Percentiles rank a stretch among this genome's conserved stretches.
Evolutionary conservation across 2,329 filamentous ascomycete genomes (phyloP).

Genomic region (Sclerotiophoma versabilis): DNA sequence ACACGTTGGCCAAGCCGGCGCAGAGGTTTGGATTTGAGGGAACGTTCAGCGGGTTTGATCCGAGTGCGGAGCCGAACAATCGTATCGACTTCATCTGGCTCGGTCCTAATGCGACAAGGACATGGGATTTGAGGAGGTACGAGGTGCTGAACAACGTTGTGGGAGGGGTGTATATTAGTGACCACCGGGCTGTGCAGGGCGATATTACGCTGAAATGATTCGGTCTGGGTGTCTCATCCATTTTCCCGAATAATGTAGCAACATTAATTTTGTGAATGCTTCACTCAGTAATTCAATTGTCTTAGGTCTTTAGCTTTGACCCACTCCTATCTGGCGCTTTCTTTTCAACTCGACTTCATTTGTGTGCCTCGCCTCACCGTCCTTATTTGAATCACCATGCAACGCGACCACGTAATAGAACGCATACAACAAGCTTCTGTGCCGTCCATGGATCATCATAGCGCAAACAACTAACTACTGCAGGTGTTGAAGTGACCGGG

Average conservation of each 20-base stretch:
- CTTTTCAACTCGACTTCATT: background rate
- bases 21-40: constrained; percentile 63
- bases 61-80: constrained; percentile 56
- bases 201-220: constrained; percentile 48
- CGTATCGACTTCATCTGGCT: constrained; percentile 68
- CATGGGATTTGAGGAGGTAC: constrained; percentile 58
- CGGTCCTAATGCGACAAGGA: constrained; percentile 50
- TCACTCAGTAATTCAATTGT: background rate
- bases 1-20: constrained; percentile 53
- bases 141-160: constrained; percentile 70
- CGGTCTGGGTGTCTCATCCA: background rate
- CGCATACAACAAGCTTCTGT: constrained; percentile 61
- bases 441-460: constrained; percentile 63
- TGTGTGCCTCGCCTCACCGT: background rate
- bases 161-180: constrained; percentile 66
- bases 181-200: constrained; percentile 70
- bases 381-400: constrained; percentile 28
- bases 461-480: constrained; percentile 61
- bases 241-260: too few species aligned
- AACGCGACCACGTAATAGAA: constrained; percentile 56
- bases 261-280: background rate
- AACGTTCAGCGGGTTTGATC: constrained; percentile 71
- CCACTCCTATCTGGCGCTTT: background rate
- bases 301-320: background rate
- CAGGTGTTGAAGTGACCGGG: constrained; percentile 57